Base-by-base conservation (phyloP, 306 rosid species). In the Quercus alba region DNA sequence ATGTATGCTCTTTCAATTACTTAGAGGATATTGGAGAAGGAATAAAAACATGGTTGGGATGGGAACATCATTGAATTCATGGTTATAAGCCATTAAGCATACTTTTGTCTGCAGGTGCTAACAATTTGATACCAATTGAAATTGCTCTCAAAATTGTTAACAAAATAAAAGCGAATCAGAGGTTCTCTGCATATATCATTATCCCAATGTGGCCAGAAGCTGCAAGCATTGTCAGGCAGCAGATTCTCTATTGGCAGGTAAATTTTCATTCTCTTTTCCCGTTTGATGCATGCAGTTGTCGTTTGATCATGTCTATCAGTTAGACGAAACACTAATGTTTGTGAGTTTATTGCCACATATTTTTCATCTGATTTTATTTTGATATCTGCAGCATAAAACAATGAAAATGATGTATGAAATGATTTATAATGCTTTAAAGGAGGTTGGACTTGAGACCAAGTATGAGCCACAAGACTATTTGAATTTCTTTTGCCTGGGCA, bases 151-250 rank as follows among this genome's bases (percentile, higher is more conserved):
- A 94, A 79, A 87, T 90, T 78, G 92, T 83, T 31, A 71, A 78
- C 61, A 94, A 94, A 88, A 90, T 94, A 66, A 94, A 84, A 84
- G 91, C 86, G 30, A 80, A 87, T 4, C 89, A 90, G 88, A 86
- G 98, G 75, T 94, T 94, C 73, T 67, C 84, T 20, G 91, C 75
- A 18, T 94, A 94, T 14, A 84, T 94, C 64, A 86, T 91, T 20
- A 84, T 94, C 77, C 98, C 98, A 25, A 94, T 94, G 98, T 94
- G 97, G 94, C 98, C 98, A 31, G 98, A 94, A 86, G 98, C 97
- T 44, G 85, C 93, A 51, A 84, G 97, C 81, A 77, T 54, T 66
- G 30, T 94, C 55, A 84, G 82, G 78, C 97, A 94, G 78, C 68
- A 91, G 73, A 94, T 94, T 83, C 97, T 94, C 75, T 90, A 84